Percentiles rank a stretch among this genome's conserved stretches.
Evolutionary conservation across 768 basidiomycete genomes (phyloP).

Genomic region (Mycena amicta): DNA sequence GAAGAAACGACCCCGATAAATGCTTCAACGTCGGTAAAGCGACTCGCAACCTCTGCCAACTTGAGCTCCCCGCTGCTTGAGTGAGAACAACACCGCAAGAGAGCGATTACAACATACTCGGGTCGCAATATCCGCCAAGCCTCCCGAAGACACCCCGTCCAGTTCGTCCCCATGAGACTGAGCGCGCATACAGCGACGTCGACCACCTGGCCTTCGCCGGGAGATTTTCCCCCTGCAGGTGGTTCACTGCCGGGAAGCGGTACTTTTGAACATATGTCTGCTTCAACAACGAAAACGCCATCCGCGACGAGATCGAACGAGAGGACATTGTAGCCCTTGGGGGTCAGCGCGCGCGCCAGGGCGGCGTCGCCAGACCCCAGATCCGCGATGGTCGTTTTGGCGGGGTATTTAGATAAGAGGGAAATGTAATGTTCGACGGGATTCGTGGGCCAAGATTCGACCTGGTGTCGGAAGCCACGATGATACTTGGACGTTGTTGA

Average conservation of each 20-base stretch:
- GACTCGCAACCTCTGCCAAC: slow-evolving; percentile 88
- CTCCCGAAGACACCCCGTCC: slow-evolving; percentile 89
- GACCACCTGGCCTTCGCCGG: slow-evolving; percentile 73
- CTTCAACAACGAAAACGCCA: slow-evolving; percentile 76
- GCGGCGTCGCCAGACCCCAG: slow-evolving; percentile 95
- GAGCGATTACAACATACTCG: slow-evolving; percentile 72
- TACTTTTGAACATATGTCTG: slow-evolving; percentile 81
- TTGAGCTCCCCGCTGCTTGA: slow-evolving; percentile 80
- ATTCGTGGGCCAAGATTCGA: slow-evolving; percentile 91
- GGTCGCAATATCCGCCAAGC: slow-evolving; percentile 84
- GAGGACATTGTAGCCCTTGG: slow-evolving; percentile 67
- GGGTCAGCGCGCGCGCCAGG: slow-evolving; percentile 72
- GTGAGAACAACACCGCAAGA: too few relatives aligned
- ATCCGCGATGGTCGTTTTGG: slow-evolving; percentile 80
- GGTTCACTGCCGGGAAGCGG: slow-evolving; percentile 84
- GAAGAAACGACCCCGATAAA: slow-evolving; percentile 65
- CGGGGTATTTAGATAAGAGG: slow-evolving; percentile 62
- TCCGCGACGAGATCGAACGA: slow-evolving; percentile 85
- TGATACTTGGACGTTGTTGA: slow-evolving; percentile 71
- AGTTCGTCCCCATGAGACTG: slow-evolving; percentile 96
- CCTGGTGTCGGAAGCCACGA: slow-evolving; percentile 87
- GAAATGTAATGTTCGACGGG: slow-evolving; percentile 85
- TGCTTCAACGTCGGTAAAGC: slow-evolving; percentile 68
- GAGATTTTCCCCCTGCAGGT: slow-evolving; percentile 36
- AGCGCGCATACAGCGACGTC: slow-evolving; percentile 93